Base-by-base conservation (phyloP, 768 basidiomycete species). In the Suillus fuscotomentosus region DNA sequence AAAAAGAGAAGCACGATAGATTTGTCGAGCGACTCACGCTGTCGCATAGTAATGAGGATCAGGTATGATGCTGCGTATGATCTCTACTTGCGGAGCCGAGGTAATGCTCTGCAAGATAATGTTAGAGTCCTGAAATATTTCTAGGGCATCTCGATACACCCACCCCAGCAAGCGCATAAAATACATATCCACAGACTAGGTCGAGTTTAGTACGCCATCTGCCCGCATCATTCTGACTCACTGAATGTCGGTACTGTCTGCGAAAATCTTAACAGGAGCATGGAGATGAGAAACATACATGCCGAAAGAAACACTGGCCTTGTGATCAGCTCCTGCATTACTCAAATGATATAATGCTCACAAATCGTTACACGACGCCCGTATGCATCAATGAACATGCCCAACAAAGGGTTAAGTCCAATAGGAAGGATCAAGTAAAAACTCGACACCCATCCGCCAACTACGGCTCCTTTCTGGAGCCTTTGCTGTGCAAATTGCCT, bases 361-460 rank as follows among this genome's bases (percentile, higher is more conserved):
- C 80, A 67, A 67, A 81, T 76, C 24, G 75, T 71, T 20, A 81
- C 72, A 13, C 80, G 75, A 61, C 79, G 73, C 17, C 80, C 80
- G 61, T 70, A 77, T 10, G 73, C 68, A 69, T 81, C 80, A 57
- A 81, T 76, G 67, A 78, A 79, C 60, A 80, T 72, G 34, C 80
- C 79, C 47, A 47, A n/a, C n/a, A 81, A 78, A 38, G 80, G 80
- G 4, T 79, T 80, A 63, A 80, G 64, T 55, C 75, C 75, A 8
- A 76, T 76, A 1, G 80, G 80, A 9, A 81, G 74, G 48, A 81
- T 70, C 47, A 81, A 69, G 68, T 80, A 81, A 71, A 81, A 78
- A 65, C 77, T 79, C 4, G 79, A 78, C 13, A 80, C 80, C 80
- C 80, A 81, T 63, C 80, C 79, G n/a, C 79, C 79, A 41, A 81